Evolutionary conservation across 2,329 filamentous ascomycete genomes (phyloP).

Genomic region (Diaporthe batatas): DNA sequence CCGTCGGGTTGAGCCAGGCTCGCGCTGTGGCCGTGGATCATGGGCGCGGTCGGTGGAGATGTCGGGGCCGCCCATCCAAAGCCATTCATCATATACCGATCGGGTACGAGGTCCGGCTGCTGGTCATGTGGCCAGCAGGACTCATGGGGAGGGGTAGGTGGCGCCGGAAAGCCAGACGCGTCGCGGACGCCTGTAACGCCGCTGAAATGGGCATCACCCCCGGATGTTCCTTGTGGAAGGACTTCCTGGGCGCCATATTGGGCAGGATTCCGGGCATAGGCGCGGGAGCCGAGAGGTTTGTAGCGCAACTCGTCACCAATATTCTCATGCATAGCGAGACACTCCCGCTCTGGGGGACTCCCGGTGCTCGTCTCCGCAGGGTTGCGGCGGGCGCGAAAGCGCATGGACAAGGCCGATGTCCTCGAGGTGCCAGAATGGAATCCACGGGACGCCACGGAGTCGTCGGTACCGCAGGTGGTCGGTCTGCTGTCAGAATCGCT

Average conservation of each 20-base stretch:
- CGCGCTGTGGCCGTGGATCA: conserved; percentile 7
- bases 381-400: conserved; percentile 34
- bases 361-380: conserved; percentile 40
- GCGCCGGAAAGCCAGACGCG: conserved; percentile 3
- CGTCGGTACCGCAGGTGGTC: conserved; percentile 13
- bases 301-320: conserved; percentile 30
- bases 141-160: conserved; percentile 26
- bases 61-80: background rate
- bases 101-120: background rate
- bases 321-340: background rate
- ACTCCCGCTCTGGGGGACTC: conserved; percentile 35
- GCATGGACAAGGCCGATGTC: conserved; percentile 21
- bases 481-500: conserved; percentile 20
- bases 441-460: conserved; percentile 10
- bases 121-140: background rate
- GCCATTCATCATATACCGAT: background rate
- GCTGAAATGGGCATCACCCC: background rate
- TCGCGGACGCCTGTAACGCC: background rate
- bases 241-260: background rate
- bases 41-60: conserved; percentile 8
- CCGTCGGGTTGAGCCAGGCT: background rate
- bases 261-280: background rate
- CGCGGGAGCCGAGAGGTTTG: background rate
- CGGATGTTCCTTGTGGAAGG: background rate
- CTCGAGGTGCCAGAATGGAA: conserved; percentile 8